phyloP scores from a whole-genome alignment of 139 green algal species.

The Monoraphidium neglectum region DNA sequence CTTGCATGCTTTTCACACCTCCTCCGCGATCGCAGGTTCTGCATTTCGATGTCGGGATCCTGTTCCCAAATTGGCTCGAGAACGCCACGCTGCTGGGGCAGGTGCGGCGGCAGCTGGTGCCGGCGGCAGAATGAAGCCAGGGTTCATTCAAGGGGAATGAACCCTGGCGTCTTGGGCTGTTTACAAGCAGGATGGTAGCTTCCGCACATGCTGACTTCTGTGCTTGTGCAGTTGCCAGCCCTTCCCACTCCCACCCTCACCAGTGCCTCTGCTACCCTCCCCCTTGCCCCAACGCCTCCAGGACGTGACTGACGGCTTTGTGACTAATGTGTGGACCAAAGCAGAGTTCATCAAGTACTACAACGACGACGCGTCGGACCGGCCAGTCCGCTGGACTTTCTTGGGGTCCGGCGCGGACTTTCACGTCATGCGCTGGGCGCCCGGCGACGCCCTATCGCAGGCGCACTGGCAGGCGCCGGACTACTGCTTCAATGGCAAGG shows the following conservation, averaged over 20 bases:
- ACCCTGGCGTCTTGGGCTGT: too few relatives aligned
- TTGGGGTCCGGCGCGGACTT: slow-evolving; percentile 19
- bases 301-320: slow-evolving; percentile 19
- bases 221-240: too few relatives aligned
- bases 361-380: not conserved
- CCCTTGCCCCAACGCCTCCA: too few relatives aligned
- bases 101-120: too few relatives aligned
- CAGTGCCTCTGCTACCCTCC: too few relatives aligned
- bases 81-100: slow-evolving; percentile 12
- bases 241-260: too few relatives aligned
- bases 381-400: slow-evolving; percentile 31
- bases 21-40: too few relatives aligned
- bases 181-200: too few relatives aligned
- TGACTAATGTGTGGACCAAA: slow-evolving; percentile 31
- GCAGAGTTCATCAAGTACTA: slow-evolving; percentile 25
- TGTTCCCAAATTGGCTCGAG: slow-evolving; percentile 16
- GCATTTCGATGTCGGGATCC: slow-evolving; percentile 29
- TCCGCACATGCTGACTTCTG: too few relatives aligned
- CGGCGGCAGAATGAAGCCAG: too few relatives aligned
- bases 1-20: too few relatives aligned
- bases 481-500: slow-evolving; percentile 19
- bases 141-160: too few relatives aligned
- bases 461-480: slow-evolving; percentile 22
- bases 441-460: not conserved
- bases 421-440: slow-evolving; percentile 10